Evolutionary conservation across 441 rosid species (phyloP), one percentile per base, ranked within the genome.

Genomic region (Lepidium campestre): DNA sequence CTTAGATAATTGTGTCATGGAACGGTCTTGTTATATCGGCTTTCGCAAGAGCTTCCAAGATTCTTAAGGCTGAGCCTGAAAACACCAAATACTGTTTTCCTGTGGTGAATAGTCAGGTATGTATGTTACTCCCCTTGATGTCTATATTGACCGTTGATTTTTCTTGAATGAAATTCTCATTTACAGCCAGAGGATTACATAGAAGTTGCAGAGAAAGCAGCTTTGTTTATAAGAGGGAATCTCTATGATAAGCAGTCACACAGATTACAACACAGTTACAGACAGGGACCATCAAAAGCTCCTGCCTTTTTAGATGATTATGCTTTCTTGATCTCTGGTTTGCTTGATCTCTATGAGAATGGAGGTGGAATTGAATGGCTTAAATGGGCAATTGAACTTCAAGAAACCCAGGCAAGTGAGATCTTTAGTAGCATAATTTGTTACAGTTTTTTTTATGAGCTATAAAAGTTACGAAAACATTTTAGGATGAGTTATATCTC

Each of bases 301-400:
- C 98, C 98, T 13, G 98, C 91, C 39, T 93, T 93, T 67, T 65
- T 93, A 76, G 98, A 93, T 40, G 98, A 93, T 79, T 93, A 93
- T 76, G 97, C 98, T 49, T 93, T 93, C 79, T 81, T 93, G 32
- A 87, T 93, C 75, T 68, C 89, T 57, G 97, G 95, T 27, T 77
- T 93, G 49, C 81, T 93, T 39, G 97, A 93, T 82, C 81, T 93
- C 27, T 93, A 85, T 17, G 96, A 89, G 81, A 79, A 48, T 55
- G 98, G 97, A 58, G 85, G 96, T 48, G 82, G 68, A 15, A 70
- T 70, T 3, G 23, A 72, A 17, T 93, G 97, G 96, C 80, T 90
- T 18, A 76, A 77, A 57, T 93, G 97, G 98, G 97, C 91, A 0
- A 82, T 68, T 44, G 78, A 86, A 76, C 86, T 93, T 18, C 98